A percentile compares a stretch with the other conserved stretches of the same genome.
phyloP scores from a whole-genome alignment of 495 filamentous ascomycete genomes.

The Aspergillus funiculosus region DNA sequence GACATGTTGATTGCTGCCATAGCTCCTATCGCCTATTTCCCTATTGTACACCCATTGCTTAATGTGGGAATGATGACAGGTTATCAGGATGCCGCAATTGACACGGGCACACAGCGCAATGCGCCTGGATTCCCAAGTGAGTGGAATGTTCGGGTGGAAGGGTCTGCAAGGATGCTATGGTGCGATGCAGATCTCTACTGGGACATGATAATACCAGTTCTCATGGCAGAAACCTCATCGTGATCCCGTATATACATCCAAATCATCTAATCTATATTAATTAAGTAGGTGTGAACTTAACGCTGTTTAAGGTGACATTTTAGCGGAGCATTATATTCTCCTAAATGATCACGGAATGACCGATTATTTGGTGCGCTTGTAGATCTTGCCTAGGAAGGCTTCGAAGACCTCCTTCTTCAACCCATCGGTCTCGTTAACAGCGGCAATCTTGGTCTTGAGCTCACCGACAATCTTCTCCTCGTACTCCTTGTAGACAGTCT shows the following conservation, averaged over 20 bases:
- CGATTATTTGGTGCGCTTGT: constrained; percentile 82
- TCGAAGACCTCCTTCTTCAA: constrained; percentile 88
- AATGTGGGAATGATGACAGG: constrained; percentile 53
- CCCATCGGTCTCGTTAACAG: constrained; percentile 77
- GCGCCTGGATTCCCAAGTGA: constrained; percentile 29
- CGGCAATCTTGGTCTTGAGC: constrained; percentile 65
- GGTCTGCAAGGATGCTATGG: constrained; percentile 26
- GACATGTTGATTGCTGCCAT: constrained; percentile 43
- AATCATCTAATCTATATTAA: constrained; percentile 12
- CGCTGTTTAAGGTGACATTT: no score
- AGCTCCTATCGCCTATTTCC: constrained; percentile 52
- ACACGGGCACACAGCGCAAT: neutral
- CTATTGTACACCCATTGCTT: constrained; percentile 41
- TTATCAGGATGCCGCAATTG: constrained; percentile 38
- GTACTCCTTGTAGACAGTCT: constrained; percentile 76
- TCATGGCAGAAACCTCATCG: neutral
- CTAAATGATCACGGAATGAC: neutral
- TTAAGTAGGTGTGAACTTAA: no score
- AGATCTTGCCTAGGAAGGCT: constrained; percentile 89
- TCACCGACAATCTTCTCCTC: constrained; percentile 77
- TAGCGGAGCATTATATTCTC: no score
- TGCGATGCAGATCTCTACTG: no score
- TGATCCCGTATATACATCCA: neutral
- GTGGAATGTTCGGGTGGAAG: constrained; percentile 43
- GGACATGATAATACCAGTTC: no score